Evolutionary conservation across 441 rosid genomes (phyloP), one percentile per base, ranked within the genome.

Genomic region (Erodium chrysanthum): DNA sequence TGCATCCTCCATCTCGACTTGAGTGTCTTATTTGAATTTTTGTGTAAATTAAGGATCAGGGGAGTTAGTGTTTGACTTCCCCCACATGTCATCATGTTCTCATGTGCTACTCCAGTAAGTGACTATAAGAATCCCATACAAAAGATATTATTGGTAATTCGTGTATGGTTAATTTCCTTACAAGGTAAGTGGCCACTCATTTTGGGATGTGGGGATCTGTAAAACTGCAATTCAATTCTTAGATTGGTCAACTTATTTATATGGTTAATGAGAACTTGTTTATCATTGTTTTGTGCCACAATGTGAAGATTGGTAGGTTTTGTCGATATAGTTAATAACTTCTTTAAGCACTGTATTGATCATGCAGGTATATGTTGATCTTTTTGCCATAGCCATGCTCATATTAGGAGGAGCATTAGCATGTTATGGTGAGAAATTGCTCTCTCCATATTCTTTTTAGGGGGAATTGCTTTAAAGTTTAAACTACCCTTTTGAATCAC

Each of bases 371-470:
- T 87, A 84, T 77, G 77, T 79, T 59, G 79, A 78, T 75, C 44
- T 78, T 50, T 70, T 82, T 75, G 80, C 90, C 10, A 42, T 72
- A 10, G 81, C 78, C 23, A 74, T 82, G 59, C 75, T 87, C 17
- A 23, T 79, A 25, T 69, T 85, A 68, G 92, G 92, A 70, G 84
- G 80, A 70, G 84, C 88, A 40, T 75, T 87, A 73, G 86, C 86
- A 66, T 83, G 78, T 69, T 87, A 87, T 60, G 92, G 90, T 85
- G 70, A 84, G 88, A 60, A 68, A 44, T 59, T 72, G 67, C 33
- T 35, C 63, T 50, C 40, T 33, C 12, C 25, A n/a, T 22, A 27
- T 4, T 27, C 31, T 27, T 27, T 27, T 27, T n/a, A n/a, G n/a
- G n/a, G n/a, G n/a, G n/a, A n/a, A n/a, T n/a, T n/a, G n/a, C n/a